Evolutionary conservation across 805 yeast genomes (phyloP).

Genomic region (Kluyveromyces aestuarii): DNA sequence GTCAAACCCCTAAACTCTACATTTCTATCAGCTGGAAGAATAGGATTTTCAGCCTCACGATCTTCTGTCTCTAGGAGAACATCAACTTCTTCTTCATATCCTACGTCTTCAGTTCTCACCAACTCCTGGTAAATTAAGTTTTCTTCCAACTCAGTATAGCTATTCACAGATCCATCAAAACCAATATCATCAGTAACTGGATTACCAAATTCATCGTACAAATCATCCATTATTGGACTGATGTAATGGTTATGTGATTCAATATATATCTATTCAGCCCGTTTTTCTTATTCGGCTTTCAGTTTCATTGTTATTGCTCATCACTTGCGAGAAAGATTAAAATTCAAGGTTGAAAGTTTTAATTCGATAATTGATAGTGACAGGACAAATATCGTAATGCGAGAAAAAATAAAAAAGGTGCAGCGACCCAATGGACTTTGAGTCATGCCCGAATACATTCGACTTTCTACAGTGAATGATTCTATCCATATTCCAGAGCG

Average conservation of each 20-base stretch:
- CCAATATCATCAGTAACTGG: conserved; percentile 41
- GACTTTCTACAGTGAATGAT: conserved; percentile 8
- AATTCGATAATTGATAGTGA: background rate
- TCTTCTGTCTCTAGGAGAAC: conserved; percentile 49
- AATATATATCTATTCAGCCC: background rate
- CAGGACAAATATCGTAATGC: background rate
- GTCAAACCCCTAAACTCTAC: conserved; percentile 6
- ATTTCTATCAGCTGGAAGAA: conserved; percentile 44
- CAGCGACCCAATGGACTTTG: too few species aligned
- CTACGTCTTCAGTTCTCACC: conserved; percentile 30
- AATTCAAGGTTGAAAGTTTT: background rate
- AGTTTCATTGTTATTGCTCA: background rate
- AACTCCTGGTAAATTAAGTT: conserved; percentile 8
- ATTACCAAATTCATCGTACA: conserved; percentile 60
- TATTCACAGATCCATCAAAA: conserved; percentile 35
- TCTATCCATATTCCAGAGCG: conserved; percentile 1
- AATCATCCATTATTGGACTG: conserved; percentile 39
- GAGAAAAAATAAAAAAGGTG: too few species aligned
- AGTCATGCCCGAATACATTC: conserved; percentile 17
- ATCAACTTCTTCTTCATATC: conserved; percentile 57
- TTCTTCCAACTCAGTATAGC: conserved; percentile 8
- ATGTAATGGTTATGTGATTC: background rate
- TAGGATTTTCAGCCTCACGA: conserved; percentile 51
- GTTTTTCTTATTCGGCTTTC: background rate
- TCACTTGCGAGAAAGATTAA: background rate